phyloP scores from a whole-genome alignment of 2,329 filamentous ascomycete species.

The Calonectria montana region DNA sequence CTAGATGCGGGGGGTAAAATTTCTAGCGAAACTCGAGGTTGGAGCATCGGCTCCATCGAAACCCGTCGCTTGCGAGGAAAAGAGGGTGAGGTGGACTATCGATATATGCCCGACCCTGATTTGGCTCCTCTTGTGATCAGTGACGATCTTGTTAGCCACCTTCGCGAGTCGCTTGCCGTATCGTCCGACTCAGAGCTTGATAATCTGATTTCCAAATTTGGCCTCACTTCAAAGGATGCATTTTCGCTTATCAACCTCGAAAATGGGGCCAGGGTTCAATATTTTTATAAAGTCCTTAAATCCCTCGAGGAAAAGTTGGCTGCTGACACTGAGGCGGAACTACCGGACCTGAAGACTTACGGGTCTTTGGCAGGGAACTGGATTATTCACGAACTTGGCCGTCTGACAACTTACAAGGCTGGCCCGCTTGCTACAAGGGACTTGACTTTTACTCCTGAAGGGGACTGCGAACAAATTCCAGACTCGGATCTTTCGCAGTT shows the following conservation, averaged over 20 bases:
- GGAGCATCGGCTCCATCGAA: constrained; percentile 85
- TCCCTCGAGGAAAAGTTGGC: constrained; percentile 51
- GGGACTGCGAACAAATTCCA: constrained; percentile 60
- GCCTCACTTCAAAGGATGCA: constrained; percentile 84
- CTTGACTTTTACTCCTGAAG: constrained; percentile 56
- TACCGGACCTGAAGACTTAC: constrained; percentile 48
- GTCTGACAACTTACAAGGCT: constrained; percentile 67
- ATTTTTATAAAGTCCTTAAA: constrained; percentile 77
- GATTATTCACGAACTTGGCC: constrained; percentile 82
- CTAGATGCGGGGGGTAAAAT: constrained; percentile 80
- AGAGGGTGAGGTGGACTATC: constrained; percentile 96
- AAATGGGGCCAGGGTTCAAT: constrained; percentile 82
- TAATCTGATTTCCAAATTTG: constrained; percentile 71
- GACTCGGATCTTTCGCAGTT: constrained; percentile 62
- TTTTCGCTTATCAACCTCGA: constrained; percentile 82
- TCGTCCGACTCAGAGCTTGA: constrained; percentile 78
- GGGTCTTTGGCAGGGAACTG: constrained; percentile 68
- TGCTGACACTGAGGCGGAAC: constrained; percentile 30
- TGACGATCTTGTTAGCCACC: constrained; percentile 72
- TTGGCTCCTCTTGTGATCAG: constrained; percentile 83
- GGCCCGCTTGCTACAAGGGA: constrained; percentile 47
- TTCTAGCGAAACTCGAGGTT: constrained; percentile 90
- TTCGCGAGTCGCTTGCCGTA: constrained; percentile 73
- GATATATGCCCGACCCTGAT: constrained; percentile 98
- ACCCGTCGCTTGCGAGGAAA: constrained; percentile 88